Evolutionary conservation across 2,329 filamentous ascomycete genomes (phyloP).

Genomic region (Colletotrichum karsti): DNA sequence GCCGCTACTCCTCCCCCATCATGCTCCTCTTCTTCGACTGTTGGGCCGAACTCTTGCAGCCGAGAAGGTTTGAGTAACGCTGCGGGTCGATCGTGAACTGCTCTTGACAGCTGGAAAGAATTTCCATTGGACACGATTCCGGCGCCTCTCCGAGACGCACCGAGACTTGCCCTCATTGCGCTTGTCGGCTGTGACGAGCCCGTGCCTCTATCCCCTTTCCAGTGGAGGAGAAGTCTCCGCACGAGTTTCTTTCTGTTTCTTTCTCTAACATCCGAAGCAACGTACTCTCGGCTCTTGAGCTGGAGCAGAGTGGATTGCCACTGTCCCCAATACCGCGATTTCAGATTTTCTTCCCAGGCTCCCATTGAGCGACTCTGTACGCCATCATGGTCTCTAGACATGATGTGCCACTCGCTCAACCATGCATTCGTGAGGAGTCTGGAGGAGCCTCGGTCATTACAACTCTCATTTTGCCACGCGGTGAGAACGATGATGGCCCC

Average conservation of each 20-base stretch:
- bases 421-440: slow-evolving; percentile 22
- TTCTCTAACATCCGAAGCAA: slow-evolving; percentile 26
- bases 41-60: slow-evolving; percentile 4
- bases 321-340: slow-evolving; percentile 26
- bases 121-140: neutral
- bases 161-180: slow-evolving; percentile 5
- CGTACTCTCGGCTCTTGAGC: slow-evolving; percentile 26
- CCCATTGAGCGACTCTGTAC: neutral
- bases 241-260: slow-evolving; percentile 25
- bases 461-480: slow-evolving; percentile 19
- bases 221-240: slow-evolving; percentile 19
- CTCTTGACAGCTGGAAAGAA: slow-evolving; percentile 18
- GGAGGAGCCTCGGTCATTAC: neutral
- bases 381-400: neutral
- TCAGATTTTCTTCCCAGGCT: slow-evolving; percentile 12
- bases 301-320: slow-evolving; percentile 29
- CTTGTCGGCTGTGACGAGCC: neutral
- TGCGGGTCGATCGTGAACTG: neutral
- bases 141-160: neutral
- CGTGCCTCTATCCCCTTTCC: slow-evolving; percentile 10
- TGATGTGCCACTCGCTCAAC: slow-evolving; percentile 27
- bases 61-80: slow-evolving; percentile 8
- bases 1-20: slow-evolving; percentile 5
- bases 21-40: slow-evolving; percentile 21
- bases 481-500: neutral